A percentile compares a stretch with the other conserved stretches of the same genome.
Evolutionary conservation across 148 eudicot genomes (phyloP).

Genomic region (Silene latifolia): DNA sequence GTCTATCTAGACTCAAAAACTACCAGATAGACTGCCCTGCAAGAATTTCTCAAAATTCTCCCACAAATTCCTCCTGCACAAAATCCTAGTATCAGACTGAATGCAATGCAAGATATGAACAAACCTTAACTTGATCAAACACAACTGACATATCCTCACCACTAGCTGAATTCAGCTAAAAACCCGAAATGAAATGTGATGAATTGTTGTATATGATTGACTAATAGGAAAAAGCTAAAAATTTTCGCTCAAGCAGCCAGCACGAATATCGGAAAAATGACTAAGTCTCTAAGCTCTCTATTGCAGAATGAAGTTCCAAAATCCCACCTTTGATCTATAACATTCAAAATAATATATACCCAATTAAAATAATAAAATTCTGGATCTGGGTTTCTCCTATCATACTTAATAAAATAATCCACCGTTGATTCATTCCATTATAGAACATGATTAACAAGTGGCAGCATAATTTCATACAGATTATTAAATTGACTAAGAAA

Average conservation of each 20-base stretch:
- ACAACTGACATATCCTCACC: background rate
- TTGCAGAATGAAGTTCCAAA: background rate
- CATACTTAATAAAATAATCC: background rate
- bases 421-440: background rate
- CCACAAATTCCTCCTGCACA: conserved; percentile 4
- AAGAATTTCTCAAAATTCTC: background rate
- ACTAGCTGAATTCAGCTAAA: background rate
- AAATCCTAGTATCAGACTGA: background rate
- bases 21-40: background rate
- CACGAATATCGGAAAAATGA: background rate
- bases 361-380: conserved; percentile 14
- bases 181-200: background rate
- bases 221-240: background rate
- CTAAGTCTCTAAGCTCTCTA: background rate
- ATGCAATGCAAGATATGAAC: background rate
- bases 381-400: conserved; percentile 1
- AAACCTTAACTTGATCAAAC: background rate
- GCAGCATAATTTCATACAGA: background rate
- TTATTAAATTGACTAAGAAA: background rate
- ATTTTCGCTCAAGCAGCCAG: background rate
- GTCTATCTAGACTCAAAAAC: background rate
- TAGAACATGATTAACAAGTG: conserved; percentile 14
- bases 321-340: conserved; percentile 2
- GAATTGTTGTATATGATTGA: background rate
- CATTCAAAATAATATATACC: conserved; percentile 14